phyloP scores from a whole-genome alignment of 2,329 filamentous ascomycete species.

The Ophiostoma sp. region DNA sequence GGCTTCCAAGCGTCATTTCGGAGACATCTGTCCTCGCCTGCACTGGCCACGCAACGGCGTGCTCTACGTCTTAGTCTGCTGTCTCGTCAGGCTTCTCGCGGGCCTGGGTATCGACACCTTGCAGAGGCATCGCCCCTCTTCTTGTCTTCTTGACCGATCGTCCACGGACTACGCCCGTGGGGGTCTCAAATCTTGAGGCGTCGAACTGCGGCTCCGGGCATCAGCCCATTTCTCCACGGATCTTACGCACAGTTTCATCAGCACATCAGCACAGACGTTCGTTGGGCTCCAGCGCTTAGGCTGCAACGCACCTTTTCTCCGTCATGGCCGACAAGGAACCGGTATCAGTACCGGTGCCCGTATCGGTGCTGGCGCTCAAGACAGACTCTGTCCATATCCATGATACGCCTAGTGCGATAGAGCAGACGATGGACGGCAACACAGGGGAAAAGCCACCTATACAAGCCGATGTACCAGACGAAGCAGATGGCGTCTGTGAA shows the following conservation, averaged over 20 bases:
- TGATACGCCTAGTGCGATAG: not conserved
- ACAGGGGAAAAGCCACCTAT: not conserved
- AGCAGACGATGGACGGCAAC: not conserved
- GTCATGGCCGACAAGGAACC: conserved; percentile 4
- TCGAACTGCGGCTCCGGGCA: conserved; percentile 5
- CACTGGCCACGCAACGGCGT: not conserved
- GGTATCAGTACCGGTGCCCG: not conserved
- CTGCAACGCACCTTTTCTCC: not conserved
- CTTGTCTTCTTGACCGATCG: not conserved
- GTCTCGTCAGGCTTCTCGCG: not conserved
- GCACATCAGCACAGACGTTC: conserved; percentile 8
- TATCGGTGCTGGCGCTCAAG: not conserved
- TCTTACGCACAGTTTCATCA: conserved; percentile 2
- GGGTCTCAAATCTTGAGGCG: not conserved
- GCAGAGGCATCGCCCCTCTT: not conserved
- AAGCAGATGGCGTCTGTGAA: not conserved
- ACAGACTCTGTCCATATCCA: not conserved
- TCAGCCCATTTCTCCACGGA: not conserved
- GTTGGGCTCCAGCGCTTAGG: not conserved
- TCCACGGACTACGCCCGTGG: not conserved
- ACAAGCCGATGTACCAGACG: not conserved
- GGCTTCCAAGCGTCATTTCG: not conserved
- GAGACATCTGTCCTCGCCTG: not conserved
- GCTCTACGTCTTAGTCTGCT: not conserved
- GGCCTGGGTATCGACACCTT: not conserved